Evolutionary conservation across 768 basidiomycete species (phyloP), one percentile per base, ranked within the genome.

Genomic region (Mycena kentingensis): DNA sequence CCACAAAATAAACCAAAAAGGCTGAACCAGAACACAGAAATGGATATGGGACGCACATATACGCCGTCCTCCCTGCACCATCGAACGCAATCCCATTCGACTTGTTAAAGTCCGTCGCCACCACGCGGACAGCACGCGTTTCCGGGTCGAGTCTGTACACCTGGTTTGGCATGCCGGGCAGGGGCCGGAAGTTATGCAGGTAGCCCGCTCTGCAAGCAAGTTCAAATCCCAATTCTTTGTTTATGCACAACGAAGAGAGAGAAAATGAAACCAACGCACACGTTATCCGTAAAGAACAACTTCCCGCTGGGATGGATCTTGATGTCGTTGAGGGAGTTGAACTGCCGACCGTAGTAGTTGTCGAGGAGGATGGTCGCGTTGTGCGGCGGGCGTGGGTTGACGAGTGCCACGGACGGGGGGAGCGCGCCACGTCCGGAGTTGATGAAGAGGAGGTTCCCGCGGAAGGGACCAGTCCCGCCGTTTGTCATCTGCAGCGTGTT

Each of bases 301-400:
- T 80, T 80, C 31, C 83, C 82, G 55, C 78, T 85, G 2, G 86
- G 87, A 46, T 89, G 83, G 3, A 90, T 72, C 60, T 88, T 90
- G 53, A 87, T 75, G 57, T 93, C 90, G 36, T 60, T 55, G 28
- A 92, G 66, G 1, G 89, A 89, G 68, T 88, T 90, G 70, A 90
- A 93, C 58, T 90, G 88, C 3, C 87, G 74, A 2, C 89, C 89
- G 60, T 81, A 87, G 68, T 78, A 89, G 70, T 90, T 92, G 69
- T 91, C 87, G 54, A 92, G 67, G 13, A 92, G 66, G 27, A 87
- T 77, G 0, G 86, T 90, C 3, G 78, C 70, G 49, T 90, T 87
- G 68, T 83, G 75, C 0, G 52, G 57, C 5, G 58, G 36, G 4
- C 61, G 63, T 0, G 88, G 87, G 63, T 88, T 82, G 43, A 90